Base-by-base conservation (phyloP, 1,139 yeast species). In the Casaregolazyma suthepensis region DNA sequence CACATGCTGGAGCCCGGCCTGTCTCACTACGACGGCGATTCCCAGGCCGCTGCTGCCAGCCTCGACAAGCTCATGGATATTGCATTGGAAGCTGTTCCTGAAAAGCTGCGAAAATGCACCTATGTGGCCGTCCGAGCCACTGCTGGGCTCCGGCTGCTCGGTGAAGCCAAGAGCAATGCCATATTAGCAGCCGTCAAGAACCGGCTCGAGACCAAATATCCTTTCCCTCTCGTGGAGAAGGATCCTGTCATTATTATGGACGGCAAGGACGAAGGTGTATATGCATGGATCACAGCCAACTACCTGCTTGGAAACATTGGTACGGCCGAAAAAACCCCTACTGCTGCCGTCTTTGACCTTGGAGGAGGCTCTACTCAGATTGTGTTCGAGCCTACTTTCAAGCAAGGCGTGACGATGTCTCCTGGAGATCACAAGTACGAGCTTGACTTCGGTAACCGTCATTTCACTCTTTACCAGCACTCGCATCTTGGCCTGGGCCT, bases 321-420 rank as follows among this genome's bases (percentile, higher is more conserved):
- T 26, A 74, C 83, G 26, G 71, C 80, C 19, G 85, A 81, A 49
- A 66, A 82, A 70, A 70, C 73, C 31, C 87, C 93, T 35, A 93
- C 99, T 12, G 96, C 96, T 51, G 99, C 98, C 7, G 96, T 93
- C 13, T 93, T 93, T 67, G 99, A 93, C 68, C 81, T 93, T 59
- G 99, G 99, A 62, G 99, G 99, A 62, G 99, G 98, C 6, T 90
- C 97, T 4, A 93, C 99, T 12, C 99, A 93, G 73, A 90, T 93
- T 72, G 99, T 93, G 5, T 93, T 93, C 70, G 98, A 93, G 75
- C 99, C 99, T 10, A 78, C 79, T 13, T 83, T 83, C 66, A 63
- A 66, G 44, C 70, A 72, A 22, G 71, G 75, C 50, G 79, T 81
- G 57, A 82, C 80, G 61, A 80, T 90, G 86, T 73, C 79, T 47